Evolutionary conservation across 163 green algal species (phyloP), one percentile per base, ranked within the genome.

Genomic region (Trebouxia gelatinosa): DNA sequence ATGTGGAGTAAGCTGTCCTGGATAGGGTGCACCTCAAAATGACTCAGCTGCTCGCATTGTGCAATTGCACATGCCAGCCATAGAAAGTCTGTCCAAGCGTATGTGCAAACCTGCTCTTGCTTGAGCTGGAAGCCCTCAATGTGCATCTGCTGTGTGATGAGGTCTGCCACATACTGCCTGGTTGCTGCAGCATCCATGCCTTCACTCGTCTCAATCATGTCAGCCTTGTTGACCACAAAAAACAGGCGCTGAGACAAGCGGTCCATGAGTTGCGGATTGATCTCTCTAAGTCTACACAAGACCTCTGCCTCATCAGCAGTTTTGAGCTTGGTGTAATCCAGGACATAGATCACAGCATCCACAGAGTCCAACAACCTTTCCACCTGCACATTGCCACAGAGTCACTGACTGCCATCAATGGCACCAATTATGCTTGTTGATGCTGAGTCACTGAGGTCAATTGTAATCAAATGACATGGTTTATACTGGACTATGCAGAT

Each of bases 321-420:
- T 80, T 94, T 94, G 16, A 96, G 88, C 83, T 96, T 96, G 68
- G 86, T 93, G 85, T 91, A 95, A 84, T 96, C 90, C 28, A 96
- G 81, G 64, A 96, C 64, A 81, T 94, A 95, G 28, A 96, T 75
- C 29, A 88, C 84, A 0, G 82, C 88, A 77, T 95, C 91, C 19
- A 95, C 88, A 6, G 79, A 61, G 51, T 91, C 86, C 75, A 95
- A 80, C 82, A 94, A 82, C 28, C 90, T 85, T 80, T 94, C 91
- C 37, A 95, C 90, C 85, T 93, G 80, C 19, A 40, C 0, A 19
- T 17, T 32, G 32, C 43, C 2, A 50, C 5, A 58, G 26, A 3
- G 6, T 34, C n/a, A n/a, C n/a, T n/a, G n/a, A n/a, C n/a, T n/a
- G n/a, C n/a, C n/a, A n/a, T n/a, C n/a, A n/a, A n/a, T n/a, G n/a